phyloP scores from a whole-genome alignment of 1,284 basidiomycete genomes.

The Testicularia cyperi region DNA sequence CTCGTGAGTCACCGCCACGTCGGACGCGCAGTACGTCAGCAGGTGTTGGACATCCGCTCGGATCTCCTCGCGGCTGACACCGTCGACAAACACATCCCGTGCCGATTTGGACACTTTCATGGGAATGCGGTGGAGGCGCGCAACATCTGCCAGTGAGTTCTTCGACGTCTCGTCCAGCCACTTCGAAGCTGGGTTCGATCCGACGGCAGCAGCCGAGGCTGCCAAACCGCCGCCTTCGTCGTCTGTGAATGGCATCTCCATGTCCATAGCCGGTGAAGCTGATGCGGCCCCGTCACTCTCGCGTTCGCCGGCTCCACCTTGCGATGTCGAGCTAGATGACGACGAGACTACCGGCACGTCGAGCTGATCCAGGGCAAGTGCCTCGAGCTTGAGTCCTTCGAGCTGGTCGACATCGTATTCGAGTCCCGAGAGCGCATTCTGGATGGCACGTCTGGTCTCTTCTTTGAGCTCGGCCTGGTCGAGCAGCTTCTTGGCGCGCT shows the following conservation, averaged over 20 bases:
- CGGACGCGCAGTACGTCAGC: constrained; percentile 82
- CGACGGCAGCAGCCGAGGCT: neutral
- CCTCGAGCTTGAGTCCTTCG: constrained; percentile 42
- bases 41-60: constrained; percentile 72
- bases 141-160: constrained; percentile 90
- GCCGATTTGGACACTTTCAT: constrained; percentile 78
- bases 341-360: too few species aligned
- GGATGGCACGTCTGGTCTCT: constrained; percentile 37
- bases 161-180: constrained; percentile 93
- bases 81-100: constrained; percentile 72
- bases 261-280: constrained; percentile 4
- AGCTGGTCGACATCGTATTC: constrained; percentile 38
- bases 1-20: constrained; percentile 80
- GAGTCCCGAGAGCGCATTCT: constrained; percentile 36
- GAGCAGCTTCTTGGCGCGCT: constrained; percentile 63
- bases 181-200: constrained; percentile 8
- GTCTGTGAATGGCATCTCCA: constrained; percentile 34
- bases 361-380: constrained; percentile 10
- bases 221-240: constrained; percentile 24
- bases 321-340: constrained; percentile 1
- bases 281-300: constrained; percentile 2
- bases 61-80: constrained; percentile 69
- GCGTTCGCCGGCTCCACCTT: neutral
- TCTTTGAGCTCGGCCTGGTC: constrained; percentile 59
- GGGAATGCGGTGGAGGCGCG: constrained; percentile 77